Evolutionary conservation across 1,284 basidiomycete genomes (phyloP).

Genomic region (Boletellus deceptivus): DNA sequence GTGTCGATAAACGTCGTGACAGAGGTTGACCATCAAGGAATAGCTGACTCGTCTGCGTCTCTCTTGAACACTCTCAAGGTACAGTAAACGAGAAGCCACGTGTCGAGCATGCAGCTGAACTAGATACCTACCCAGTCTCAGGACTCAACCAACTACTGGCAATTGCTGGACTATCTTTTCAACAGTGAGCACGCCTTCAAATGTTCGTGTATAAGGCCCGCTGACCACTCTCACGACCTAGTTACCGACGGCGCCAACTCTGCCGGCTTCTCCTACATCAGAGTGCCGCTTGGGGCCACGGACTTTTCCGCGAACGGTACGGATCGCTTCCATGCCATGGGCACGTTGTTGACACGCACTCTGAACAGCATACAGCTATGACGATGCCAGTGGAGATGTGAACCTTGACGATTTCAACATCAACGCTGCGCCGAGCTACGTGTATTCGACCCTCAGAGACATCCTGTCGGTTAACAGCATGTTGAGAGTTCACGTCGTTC

Average conservation of each 20-base stretch:
- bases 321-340: background rate
- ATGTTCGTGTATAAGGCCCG: background rate
- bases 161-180: constrained; percentile 45
- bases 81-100: background rate
- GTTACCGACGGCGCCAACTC: constrained; percentile 45
- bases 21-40: constrained; percentile 6
- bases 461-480: constrained; percentile 44
- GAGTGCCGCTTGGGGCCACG: constrained; percentile 52
- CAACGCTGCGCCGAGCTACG: constrained; percentile 42
- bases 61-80: constrained; percentile 50
- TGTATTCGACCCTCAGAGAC: constrained; percentile 46
- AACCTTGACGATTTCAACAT: constrained; percentile 43
- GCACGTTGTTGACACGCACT: constrained; percentile 2
- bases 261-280: constrained; percentile 49
- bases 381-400: constrained; percentile 44
- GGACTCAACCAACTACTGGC: constrained; percentile 45
- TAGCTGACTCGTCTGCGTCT: constrained; percentile 51
- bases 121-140: constrained; percentile 32
- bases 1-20: background rate
- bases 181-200: constrained; percentile 35
- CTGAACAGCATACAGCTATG: constrained; percentile 46
- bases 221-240: constrained; percentile 17
- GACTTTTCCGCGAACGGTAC: constrained; percentile 44
- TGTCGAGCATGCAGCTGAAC: constrained; percentile 1
- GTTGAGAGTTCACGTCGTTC: constrained; percentile 44